Conservation (phyloP, 2,329 filamentous ascomycete species). For the Aspergillus alliaceus region DNA sequence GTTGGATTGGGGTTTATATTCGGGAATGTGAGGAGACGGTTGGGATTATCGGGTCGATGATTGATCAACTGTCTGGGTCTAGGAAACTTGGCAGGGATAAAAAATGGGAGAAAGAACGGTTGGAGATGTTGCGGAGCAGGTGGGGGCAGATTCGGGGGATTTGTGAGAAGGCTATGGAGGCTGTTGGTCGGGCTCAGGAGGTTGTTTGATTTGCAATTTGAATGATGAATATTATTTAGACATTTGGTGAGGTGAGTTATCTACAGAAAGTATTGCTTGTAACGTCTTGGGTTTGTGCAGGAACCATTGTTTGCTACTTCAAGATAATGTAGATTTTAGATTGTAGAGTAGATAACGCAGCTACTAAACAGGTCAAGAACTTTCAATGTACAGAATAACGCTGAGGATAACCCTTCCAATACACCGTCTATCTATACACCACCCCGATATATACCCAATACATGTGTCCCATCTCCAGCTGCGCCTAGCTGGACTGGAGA, state of each 20-base stretch:
- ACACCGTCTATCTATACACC: conserved; percentile 6
- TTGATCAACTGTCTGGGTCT: not conserved
- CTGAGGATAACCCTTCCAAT: not conserved
- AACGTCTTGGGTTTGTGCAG: not conserved
- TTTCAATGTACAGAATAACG: not conserved
- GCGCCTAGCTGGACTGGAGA: not conserved
- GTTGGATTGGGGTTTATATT: conserved; percentile 27
- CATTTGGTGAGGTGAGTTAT: not conserved
- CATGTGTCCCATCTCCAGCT: not conserved
- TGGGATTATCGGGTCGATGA: conserved; percentile 4
- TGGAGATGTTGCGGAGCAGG: conserved; percentile 22
- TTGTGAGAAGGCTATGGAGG: conserved; percentile 21
- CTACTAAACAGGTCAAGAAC: not conserved
- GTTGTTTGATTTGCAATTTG: not conserved
- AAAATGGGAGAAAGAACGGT: conserved; percentile 12
- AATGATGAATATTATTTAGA: too few species aligned
- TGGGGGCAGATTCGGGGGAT: conserved; percentile 35
- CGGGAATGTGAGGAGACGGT: conserved; percentile 25
- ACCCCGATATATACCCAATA: not conserved
- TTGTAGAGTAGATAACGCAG: not conserved
- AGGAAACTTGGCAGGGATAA: not conserved
- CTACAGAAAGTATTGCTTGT: not conserved
- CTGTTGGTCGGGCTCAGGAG: not conserved
- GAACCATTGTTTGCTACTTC: too few species aligned
- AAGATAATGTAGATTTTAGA: not conserved